A percentile compares a stretch with the other conserved stretches of the same genome.
Conservation (phyloP, 495 filamentous ascomycete genomes). For the Hamigera avellanea region DNA sequence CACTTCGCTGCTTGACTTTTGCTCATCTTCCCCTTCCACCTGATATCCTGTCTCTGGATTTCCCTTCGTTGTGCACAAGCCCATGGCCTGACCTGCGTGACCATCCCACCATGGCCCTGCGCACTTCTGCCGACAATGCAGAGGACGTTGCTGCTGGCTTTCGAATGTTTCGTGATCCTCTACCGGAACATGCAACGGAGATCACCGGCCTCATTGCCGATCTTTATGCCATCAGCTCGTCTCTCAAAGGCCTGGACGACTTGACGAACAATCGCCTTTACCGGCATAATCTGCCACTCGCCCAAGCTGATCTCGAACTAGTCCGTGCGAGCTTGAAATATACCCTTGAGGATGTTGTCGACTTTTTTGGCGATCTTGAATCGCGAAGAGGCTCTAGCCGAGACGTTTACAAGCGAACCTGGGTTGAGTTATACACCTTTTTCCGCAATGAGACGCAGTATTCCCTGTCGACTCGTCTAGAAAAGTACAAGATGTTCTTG, state of each 20-base stretch:
- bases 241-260: conserved; percentile 34
- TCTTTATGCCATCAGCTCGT: conserved; percentile 41
- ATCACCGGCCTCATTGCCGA: conserved; percentile 43
- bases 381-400: conserved; percentile 18
- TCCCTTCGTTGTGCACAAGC: no score
- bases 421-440: conserved; percentile 37
- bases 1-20: no score
- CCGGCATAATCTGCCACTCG: conserved; percentile 19
- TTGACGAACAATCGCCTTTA: conserved; percentile 20
- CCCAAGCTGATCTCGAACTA: conserved; percentile 33
- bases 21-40: no score
- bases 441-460: conserved; percentile 42
- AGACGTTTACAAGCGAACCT: conserved; percentile 35
- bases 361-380: conserved; percentile 38
- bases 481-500: conserved; percentile 41
- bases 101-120: conserved; percentile 29
- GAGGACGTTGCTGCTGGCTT: conserved; percentile 44
- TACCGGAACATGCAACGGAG: conserved; percentile 41
- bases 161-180: conserved; percentile 34
- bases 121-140: conserved; percentile 36
- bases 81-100: conserved; percentile 17
- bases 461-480: conserved; percentile 37
- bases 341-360: conserved; percentile 41
- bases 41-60: no score
- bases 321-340: conserved; percentile 35